Base-by-base conservation (phyloP, 805 yeast genomes). In the Kodamaea jinghongensis region DNA sequence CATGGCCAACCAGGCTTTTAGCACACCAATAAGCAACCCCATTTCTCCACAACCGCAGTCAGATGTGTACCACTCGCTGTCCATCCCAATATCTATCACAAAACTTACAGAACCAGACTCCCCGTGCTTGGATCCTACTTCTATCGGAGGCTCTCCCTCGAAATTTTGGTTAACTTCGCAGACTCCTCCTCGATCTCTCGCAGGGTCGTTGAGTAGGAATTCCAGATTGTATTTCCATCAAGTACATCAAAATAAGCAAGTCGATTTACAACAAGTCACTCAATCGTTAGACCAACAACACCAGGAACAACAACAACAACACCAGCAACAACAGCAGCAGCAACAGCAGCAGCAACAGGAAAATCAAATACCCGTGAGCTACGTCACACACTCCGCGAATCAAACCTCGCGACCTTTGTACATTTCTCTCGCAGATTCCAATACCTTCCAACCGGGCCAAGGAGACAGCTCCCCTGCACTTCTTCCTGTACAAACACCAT, bases 71-170 rank as follows among this genome's bases (percentile, higher is more conserved):
- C 44, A 43, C 33, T 31, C 54, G 15, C 64, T 63, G 36, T 52
- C 55, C 41, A 63, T 65, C 14, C 70, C 71, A 5, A 52, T 56
- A 31, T 38, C 41, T 6, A 38, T 43, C 43, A 46, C 38, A 44
- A 23, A 35, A 29, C 34, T 37, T 15, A 38, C 42, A 3, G 52
- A 58, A 8, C 81, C 82, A 0, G 79, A 73, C 38, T 75, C 80
- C 1, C 82, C 82, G 0, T 63, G 65, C 38, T 58, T 78, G 38
- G 71, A 62, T 31, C 81, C 83, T 2, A 67, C 72, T 0, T 74
- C 79, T 4, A 35, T 76, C 11, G 73, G 75, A 2, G 79, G 77
- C 4, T 75, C 80, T 0, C 83, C 83, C 1, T 75, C 81, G 4
- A 55, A 75, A 35, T 75, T 77, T 45, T 71, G 76, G 69, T 56